Conservation (phyloP, 2,329 filamentous ascomycete genomes). For the Fusarium coicis region DNA sequence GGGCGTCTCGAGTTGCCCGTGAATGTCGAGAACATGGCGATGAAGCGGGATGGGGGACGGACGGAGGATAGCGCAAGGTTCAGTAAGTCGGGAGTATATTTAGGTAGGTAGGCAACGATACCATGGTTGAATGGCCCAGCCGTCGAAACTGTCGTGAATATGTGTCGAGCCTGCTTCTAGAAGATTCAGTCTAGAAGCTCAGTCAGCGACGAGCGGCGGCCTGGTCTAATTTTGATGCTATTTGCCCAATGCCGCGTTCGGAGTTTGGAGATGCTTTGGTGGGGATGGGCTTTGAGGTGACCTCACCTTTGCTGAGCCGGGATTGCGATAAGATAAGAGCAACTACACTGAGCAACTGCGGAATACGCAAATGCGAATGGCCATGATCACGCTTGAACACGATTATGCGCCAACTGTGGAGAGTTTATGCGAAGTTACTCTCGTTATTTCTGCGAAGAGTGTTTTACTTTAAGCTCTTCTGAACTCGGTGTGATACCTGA, state of each 20-base stretch:
- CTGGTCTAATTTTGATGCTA: slow-evolving; percentile 25
- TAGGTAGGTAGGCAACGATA: slow-evolving; percentile 4
- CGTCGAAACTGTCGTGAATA: slow-evolving; percentile 7
- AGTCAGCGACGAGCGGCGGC: slow-evolving; percentile 38
- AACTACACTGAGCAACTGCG: slow-evolving; percentile 17
- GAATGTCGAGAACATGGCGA: slow-evolving; percentile 88
- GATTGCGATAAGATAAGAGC: slow-evolving; percentile 36
- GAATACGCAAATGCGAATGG: slow-evolving; percentile 28
- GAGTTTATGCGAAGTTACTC: neutral
- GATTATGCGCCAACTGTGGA: slow-evolving; percentile 16
- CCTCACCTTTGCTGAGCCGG: slow-evolving; percentile 21
- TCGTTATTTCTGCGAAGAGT: neutral
- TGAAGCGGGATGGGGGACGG: slow-evolving; percentile 4
- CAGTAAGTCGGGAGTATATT: slow-evolving; percentile 7
- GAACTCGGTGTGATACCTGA: neutral
- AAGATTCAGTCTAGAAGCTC: slow-evolving; percentile 42
- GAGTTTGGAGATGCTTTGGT: slow-evolving; percentile 36
- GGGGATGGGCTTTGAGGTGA: slow-evolving; percentile 41
- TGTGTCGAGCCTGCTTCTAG: slow-evolving; percentile 35
- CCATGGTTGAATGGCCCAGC: slow-evolving; percentile 24
- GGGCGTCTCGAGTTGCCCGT: slow-evolving; percentile 86
- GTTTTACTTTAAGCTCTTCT: neutral
- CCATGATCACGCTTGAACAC: neutral
- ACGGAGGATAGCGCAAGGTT: neutral
- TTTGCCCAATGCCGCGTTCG: slow-evolving; percentile 33